phyloP scores from a whole-genome alignment of 495 filamentous ascomycete genomes.

The Lasiosphaeris hirsuta region DNA sequence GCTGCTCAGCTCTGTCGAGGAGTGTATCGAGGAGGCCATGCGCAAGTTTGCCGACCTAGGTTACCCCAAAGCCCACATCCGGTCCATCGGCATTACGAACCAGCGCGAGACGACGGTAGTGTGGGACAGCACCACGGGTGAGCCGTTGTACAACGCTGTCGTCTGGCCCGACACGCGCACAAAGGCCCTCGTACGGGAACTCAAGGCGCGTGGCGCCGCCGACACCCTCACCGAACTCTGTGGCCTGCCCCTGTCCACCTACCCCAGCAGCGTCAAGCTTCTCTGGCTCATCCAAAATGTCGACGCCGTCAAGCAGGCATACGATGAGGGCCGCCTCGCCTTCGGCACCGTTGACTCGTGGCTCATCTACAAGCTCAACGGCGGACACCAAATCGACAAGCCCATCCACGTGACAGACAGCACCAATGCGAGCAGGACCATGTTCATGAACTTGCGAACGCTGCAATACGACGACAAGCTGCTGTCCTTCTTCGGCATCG shows the following conservation, averaged over 20 bases:
- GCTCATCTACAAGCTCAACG: conserved; percentile 88
- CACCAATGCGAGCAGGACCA: conserved; percentile 90
- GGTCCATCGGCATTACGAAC: conserved; percentile 87
- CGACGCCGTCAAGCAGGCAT: conserved; percentile 67
- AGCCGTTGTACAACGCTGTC: conserved; percentile 84
- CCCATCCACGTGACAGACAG: conserved; percentile 80
- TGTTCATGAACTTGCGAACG: conserved; percentile 93
- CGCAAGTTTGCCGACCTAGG: conserved; percentile 69
- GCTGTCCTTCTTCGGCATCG: conserved; percentile 78
- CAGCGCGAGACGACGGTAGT: conserved; percentile 91
- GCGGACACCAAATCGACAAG: conserved; percentile 55
- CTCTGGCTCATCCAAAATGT: conserved; percentile 79
- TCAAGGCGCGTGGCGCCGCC: conserved; percentile 63
- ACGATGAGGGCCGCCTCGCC: conserved; percentile 73
- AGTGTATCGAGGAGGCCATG: conserved; percentile 81
- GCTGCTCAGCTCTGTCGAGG: conserved; percentile 72
- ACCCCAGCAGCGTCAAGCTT: conserved; percentile 87
- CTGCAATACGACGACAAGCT: conserved; percentile 81
- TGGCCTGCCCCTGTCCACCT: conserved; percentile 87
- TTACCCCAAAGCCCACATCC: conserved; percentile 67
- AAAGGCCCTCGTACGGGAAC: conserved; percentile 71
- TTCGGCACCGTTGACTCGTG: conserved; percentile 95
- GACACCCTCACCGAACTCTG: conserved; percentile 71
- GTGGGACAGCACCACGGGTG: conserved; percentile 85
- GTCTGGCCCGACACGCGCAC: conserved; percentile 94